Base-by-base conservation (phyloP, 352 stramenopile genomes). In the Pythium dissimile region DNA sequence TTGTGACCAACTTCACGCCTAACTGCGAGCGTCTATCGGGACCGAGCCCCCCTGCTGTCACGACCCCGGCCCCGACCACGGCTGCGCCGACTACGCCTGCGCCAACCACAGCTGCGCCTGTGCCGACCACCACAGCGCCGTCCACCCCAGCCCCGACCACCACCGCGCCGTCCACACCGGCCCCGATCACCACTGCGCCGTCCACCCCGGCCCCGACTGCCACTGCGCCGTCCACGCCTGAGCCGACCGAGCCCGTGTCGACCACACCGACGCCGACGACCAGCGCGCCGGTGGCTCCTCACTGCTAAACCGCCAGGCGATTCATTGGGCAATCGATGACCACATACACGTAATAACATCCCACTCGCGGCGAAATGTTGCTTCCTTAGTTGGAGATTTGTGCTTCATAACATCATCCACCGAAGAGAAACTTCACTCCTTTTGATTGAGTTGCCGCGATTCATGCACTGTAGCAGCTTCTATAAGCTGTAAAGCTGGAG, bases 221-320 rank as follows among this genome's bases (percentile, higher is more conserved):
- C 11, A 11, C 48, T n/a, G n/a, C 26, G 9, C 27, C 44, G 24
- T 13, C 27, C 27, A 41, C 45, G 6, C 26, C 45, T 9, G 18
- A 11, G 16, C 16, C 45, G 27, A 53, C 28, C 16, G 41, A 15
- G 5, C 45, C 31, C 18, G 18, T 16, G 31, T 30, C 28, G 13
- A 31, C 31, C n/a, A 39, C 28, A 13, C 11, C 31, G 28, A 21
- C 15, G 13, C 43, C 43, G 26, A 34, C 24, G 43, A 12, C 43
- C 15, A 37, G 18, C 6, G 13, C 44, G 12, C 20, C 44, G 12
- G 44, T 52, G 15, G 44, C 44, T 5, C 44, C 44, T 26, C 44
- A 52, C 44, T 52, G 44, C 44, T 52, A 52, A 52, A 24, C 20
- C n/a, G n/a, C n/a, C n/a, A n/a, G n/a, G n/a, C n/a, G n/a, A n/a